A percentile compares a stretch with the other conserved stretches of the same genome.
Evolutionary conservation across 2,329 filamentous ascomycete species (phyloP).

Genomic region (Neofusicoccum parvum): DNA sequence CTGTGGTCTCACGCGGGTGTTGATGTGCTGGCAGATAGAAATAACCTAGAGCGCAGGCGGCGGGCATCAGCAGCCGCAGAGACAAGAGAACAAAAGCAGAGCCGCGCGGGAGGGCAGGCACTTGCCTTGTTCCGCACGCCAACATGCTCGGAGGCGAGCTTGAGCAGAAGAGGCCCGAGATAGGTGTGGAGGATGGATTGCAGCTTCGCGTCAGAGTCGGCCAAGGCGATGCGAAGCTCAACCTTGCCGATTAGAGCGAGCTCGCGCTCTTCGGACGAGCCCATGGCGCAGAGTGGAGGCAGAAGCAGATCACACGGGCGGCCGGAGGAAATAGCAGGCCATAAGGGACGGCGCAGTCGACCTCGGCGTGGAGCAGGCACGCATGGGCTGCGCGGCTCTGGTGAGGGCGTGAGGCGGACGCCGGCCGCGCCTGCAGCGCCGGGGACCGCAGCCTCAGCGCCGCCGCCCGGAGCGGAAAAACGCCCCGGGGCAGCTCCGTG

Average conservation of each 20-base stretch:
- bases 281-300: slow-evolving; percentile 30
- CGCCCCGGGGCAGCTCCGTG: neutral
- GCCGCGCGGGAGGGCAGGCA: neutral
- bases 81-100: neutral
- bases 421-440: neutral
- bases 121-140: slow-evolving; percentile 76
- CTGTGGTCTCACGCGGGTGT: slow-evolving; percentile 62
- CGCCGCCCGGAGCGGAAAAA: slow-evolving; percentile 6
- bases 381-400: slow-evolving; percentile 17
- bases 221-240: slow-evolving; percentile 79
- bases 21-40: slow-evolving; percentile 71
- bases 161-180: slow-evolving; percentile 79
- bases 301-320: slow-evolving; percentile 10
- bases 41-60: slow-evolving; percentile 54
- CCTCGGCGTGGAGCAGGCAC: slow-evolving; percentile 1
- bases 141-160: slow-evolving; percentile 78
- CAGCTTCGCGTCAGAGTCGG: slow-evolving; percentile 82
- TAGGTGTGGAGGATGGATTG: slow-evolving; percentile 77
- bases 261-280: slow-evolving; percentile 66
- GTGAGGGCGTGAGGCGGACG: slow-evolving; percentile 5
- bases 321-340: slow-evolving; percentile 8
- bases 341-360: slow-evolving; percentile 3
- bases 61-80: slow-evolving; percentile 35
- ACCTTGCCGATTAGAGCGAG: slow-evolving; percentile 81
- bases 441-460: neutral